Conservation (phyloP, 148 eudicot species). For the Bassia scoparia region DNA sequence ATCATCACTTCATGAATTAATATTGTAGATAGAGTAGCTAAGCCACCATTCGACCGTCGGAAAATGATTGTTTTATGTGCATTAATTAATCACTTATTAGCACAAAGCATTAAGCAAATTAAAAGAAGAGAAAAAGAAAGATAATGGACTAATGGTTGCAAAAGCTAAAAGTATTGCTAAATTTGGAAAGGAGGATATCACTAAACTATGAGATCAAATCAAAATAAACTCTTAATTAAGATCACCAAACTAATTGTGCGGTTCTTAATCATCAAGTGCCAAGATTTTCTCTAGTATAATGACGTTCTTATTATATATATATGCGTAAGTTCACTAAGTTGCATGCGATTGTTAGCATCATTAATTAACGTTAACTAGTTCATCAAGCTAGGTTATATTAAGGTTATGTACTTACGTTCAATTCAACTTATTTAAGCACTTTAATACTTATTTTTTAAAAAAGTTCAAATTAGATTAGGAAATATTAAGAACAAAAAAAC, state of each 20-base stretch:
- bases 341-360: background rate
- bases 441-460: too few relatives aligned
- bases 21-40: conserved; percentile 10
- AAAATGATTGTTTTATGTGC: conserved; percentile 9
- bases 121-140: background rate
- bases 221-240: background rate
- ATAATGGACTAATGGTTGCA: background rate
- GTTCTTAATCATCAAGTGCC: conserved; percentile 20
- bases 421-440: too few relatives aligned
- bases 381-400: too few relatives aligned
- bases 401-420: too few relatives aligned
- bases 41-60: conserved; percentile 3
- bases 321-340: too few relatives aligned
- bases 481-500: too few relatives aligned
- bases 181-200: conserved; percentile 1
- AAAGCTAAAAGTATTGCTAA: background rate
- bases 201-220: background rate
- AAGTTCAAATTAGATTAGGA: too few relatives aligned
- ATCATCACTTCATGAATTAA: conserved; percentile 1
- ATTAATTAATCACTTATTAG: background rate
- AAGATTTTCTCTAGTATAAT: background rate
- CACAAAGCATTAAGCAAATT: too few relatives aligned
- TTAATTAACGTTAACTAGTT: too few relatives aligned
- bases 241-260: conserved; percentile 20
- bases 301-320: background rate